Percentiles rank a stretch among this genome's conserved stretches.
These are phyloP conservation scores for Neovahlkampfia damariscottae DNA, from an alignment of 78 protist genomes.

Conservation along the genomic window DNA sequence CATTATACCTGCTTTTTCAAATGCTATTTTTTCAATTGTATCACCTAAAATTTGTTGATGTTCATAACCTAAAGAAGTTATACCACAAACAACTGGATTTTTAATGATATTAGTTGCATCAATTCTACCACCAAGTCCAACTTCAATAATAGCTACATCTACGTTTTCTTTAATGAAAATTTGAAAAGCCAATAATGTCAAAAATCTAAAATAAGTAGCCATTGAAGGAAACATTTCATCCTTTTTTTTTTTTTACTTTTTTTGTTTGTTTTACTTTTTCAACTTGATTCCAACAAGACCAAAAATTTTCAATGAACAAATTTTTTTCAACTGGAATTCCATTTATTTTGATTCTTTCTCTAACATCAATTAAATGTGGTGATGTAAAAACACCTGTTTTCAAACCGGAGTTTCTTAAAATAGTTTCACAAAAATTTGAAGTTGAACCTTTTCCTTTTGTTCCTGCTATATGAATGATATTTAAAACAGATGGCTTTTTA, in stretches of 20 bases:
- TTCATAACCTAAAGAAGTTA: conserved; percentile 55
- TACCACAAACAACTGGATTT: conserved; percentile 48
- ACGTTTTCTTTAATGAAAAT: conserved; percentile 33
- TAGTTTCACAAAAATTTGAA: conserved; percentile 44
- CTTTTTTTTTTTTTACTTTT: background rate
- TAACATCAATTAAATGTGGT: conserved; percentile 57
- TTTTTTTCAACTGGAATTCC: conserved; percentile 49
- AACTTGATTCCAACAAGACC: conserved; percentile 8
- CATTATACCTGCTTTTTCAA: conserved; percentile 70
- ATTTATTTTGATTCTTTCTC: conserved; percentile 67
- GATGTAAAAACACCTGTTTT: conserved; percentile 69
- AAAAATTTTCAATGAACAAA: conserved; percentile 42
- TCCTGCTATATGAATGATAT: conserved; percentile 75
- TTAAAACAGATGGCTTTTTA: background rate
- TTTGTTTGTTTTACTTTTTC: background rate
- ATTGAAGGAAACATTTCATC: background rate
- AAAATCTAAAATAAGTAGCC: conserved; percentile 47
- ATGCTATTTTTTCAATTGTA: conserved; percentile 55
- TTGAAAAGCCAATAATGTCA: conserved; percentile 48
- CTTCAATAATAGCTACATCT: conserved; percentile 62
- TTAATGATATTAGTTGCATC: conserved; percentile 59
- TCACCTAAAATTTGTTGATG: conserved; percentile 59
- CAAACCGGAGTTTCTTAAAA: conserved; percentile 51
- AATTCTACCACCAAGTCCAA: conserved; percentile 67
- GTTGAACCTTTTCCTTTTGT: conserved; percentile 83